These are phyloP conservation scores for Byssochlamys sp. DNA, from an alignment of 2,329 filamentous ascomycete species.

Conservation along the genomic window DNA sequence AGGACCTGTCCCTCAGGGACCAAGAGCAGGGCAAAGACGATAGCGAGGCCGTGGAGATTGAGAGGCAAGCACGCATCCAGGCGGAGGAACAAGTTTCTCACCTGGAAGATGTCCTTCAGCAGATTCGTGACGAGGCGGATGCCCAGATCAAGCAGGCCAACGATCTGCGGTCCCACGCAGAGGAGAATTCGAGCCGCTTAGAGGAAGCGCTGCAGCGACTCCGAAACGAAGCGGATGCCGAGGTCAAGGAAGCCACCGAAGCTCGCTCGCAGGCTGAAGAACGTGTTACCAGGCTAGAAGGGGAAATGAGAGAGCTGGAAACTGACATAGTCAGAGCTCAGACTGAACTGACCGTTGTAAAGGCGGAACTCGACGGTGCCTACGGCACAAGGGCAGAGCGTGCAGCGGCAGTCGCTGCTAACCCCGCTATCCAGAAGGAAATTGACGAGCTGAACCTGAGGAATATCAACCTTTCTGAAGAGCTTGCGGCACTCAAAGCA, in stretches of 20 bases:
- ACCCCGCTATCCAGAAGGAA: slow-evolving; percentile 50
- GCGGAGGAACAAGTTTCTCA: slow-evolving; percentile 23
- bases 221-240: slow-evolving; percentile 23
- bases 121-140: slow-evolving; percentile 14
- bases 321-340: slow-evolving; percentile 56
- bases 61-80: slow-evolving; percentile 19
- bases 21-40: slow-evolving; percentile 24
- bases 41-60: slow-evolving; percentile 17
- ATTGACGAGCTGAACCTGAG: slow-evolving; percentile 46
- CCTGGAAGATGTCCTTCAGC: slow-evolving; percentile 46
- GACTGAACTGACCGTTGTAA: slow-evolving; percentile 78
- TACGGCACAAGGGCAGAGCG: slow-evolving; percentile 69
- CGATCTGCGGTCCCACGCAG: slow-evolving; percentile 12
- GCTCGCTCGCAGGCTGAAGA: slow-evolving; percentile 25
- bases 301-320: slow-evolving; percentile 48
- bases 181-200: slow-evolving; percentile 17
- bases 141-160: slow-evolving; percentile 11
- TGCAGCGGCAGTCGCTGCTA: slow-evolving; percentile 54
- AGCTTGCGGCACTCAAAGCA: slow-evolving; percentile 37
- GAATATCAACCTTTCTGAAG: slow-evolving; percentile 38
- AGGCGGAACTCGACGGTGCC: slow-evolving; percentile 85
- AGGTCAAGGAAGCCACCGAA: slow-evolving; percentile 19
- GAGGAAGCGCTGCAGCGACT: slow-evolving; percentile 24
- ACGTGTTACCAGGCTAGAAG: slow-evolving; percentile 33
- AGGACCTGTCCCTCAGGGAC: slow-evolving; percentile 25